Evolutionary conservation across 768 basidiomycete genomes (phyloP), one percentile per base, ranked within the genome.

Genomic region (Leccinum obscurum): DNA sequence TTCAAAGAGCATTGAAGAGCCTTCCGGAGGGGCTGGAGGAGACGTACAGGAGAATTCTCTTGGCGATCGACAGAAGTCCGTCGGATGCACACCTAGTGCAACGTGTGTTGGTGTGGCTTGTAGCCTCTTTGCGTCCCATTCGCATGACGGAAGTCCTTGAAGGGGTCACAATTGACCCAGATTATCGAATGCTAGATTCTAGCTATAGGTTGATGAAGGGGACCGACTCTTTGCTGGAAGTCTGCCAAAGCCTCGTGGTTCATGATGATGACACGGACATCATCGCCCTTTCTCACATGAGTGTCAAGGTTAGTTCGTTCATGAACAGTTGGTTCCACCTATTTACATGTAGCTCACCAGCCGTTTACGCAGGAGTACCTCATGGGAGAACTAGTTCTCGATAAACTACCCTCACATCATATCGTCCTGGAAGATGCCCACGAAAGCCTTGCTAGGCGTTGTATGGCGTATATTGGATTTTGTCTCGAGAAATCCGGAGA

Each of bases 21-120:
- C 66, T 66, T 4, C 62, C 62, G 1, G 34, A 48, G 5, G 62
- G 66, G 22, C 41, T 66, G 1, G 61, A 71, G 22, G 69, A 68
- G 37, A 70, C 69, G 0, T 66, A 68, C 17, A 53, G 65, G 15
- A 62, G 69, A 10, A 70, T 68, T n/a, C n/a, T n/a, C n/a, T n/a
- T n/a, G n/a, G 66, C 15, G 8, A 46, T 67, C 61, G 50, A 2
- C 8, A 4, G 66, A 57, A 53, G 62, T 64, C 6, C 55, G n/a
- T n/a, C n/a, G n/a, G n/a, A n/a, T n/a, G n/a, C n/a, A n/a, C n/a
- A n/a, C n/a, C n/a, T n/a, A n/a, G n/a, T n/a, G n/a, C n/a, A n/a
- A n/a, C n/a, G n/a, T n/a, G n/a, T n/a, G n/a, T n/a, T n/a, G n/a
- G n/a, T n/a, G n/a, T n/a, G n/a, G n/a, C n/a, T n/a, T n/a, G n/a